phyloP scores from a whole-genome alignment of 2,329 filamentous ascomycete species.

The Volutella citrinella region DNA sequence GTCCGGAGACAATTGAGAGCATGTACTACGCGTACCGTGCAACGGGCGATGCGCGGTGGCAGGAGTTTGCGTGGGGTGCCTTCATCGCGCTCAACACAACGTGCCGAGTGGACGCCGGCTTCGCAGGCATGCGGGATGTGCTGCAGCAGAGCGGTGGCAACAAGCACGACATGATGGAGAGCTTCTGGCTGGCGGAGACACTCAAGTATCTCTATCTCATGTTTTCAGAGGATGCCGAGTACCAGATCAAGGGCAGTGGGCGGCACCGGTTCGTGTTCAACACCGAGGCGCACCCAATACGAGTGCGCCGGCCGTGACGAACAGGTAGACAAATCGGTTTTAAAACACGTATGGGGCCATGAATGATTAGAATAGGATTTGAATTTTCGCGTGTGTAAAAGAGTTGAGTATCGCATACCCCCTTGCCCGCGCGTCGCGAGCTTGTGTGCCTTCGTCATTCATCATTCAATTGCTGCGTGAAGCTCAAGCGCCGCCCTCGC shows the following conservation, averaged over 20 bases:
- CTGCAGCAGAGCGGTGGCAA: slow-evolving; percentile 50
- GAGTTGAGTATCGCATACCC: no score
- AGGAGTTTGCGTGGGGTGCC: slow-evolving; percentile 80
- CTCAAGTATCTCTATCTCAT: slow-evolving; percentile 82
- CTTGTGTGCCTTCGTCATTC: no score
- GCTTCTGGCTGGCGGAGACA: slow-evolving; percentile 85
- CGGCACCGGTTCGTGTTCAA: slow-evolving; percentile 50
- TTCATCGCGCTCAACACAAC: slow-evolving; percentile 66
- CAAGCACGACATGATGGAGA: slow-evolving; percentile 58
- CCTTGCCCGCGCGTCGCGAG: no score
- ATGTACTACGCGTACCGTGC: slow-evolving; percentile 85
- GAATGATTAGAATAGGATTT: no score
- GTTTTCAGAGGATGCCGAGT: slow-evolving; percentile 56
- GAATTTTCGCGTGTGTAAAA: no score
- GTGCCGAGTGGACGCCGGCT: slow-evolving; percentile 64
- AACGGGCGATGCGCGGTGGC: slow-evolving; percentile 72
- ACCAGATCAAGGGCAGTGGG: slow-evolving; percentile 45
- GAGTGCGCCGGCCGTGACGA: no score
- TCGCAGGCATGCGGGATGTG: slow-evolving; percentile 63
- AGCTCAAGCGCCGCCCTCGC: slow-evolving; percentile 46
- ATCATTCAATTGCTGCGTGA: no score
- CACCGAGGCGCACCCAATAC: slow-evolving; percentile 47
- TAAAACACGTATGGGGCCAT: no score
- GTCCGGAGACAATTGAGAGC: slow-evolving; percentile 79
- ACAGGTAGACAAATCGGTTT: no score